Evolutionary conservation across 73 alveolate species (phyloP), one percentile per base, ranked within the genome.

Genomic region (Breviolum minutum): DNA sequence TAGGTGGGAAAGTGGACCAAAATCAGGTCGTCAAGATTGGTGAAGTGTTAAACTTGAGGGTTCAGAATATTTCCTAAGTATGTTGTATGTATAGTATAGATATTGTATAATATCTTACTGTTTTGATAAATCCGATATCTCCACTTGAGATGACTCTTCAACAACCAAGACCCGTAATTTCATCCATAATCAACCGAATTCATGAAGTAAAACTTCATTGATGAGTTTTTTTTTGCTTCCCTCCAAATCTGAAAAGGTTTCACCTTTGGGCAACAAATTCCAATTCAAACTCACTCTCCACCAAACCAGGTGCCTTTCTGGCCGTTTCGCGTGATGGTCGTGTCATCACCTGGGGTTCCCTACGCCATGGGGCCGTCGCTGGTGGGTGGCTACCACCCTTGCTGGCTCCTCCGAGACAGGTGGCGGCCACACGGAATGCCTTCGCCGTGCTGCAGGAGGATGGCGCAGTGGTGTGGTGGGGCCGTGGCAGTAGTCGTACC

Each of bases 361-460:
- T 22, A 68, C 14, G 70, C n/a, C 76, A 8, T 6, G 69, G 19
- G 69, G 85, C 63, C 7, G 60, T 19, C n/a, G 62, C 30, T 12
- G 68, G 40, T 8, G 29, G 30, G 60, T 66, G 10, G 32, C 88
- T 80, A 66, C 69, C 88, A 48, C 88, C 64, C 32, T 30, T 80
- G 88, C 68, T 7, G 17, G 14, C 68, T 16, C 13, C 40, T 17
- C 68, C 88, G 4, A 29, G 13, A 14, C 64, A 80, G 88, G 69
- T 80, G 88, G 88, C 54, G 54, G 88, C 88, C 64, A 80, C 88
- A 10, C 30, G 69, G 32, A 13, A 16, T 16, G 17, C 68, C 88
- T 80, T 80, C 30, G 88, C 88, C 7, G 88, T 80, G 88, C 68
- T 80, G 66, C 88, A 80, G 88, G 88, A 80, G 68, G 88, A 80